Base-by-base conservation (phyloP, 345 rosid species). In the Eucalyptus sp. region DNA sequence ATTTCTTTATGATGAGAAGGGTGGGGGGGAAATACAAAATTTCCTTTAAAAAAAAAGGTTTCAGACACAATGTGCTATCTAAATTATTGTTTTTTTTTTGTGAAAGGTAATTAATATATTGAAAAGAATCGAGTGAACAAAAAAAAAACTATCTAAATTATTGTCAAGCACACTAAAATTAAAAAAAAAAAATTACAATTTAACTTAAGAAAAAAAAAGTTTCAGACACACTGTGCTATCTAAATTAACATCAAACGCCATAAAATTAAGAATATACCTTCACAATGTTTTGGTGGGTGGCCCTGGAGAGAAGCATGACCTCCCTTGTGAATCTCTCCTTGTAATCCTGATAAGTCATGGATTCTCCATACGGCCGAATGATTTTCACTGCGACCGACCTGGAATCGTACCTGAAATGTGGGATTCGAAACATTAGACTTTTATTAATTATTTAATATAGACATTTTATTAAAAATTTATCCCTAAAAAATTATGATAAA, bases 311-410 rank as follows among this genome's bases (percentile, higher is more conserved):
- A 87, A 93, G 24, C n/a, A 89, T 22, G 86, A 96, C 96, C 91
- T 96, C 97, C 85, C 93, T 93, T 89, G 91, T 92, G 86, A 96
- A 95, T 46, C 58, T 90, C 89, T 88, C 89, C 89, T 94, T 94
- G 79, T 89, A 91, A 10, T 90, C 89, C 50, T 71, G 88, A 86
- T 85, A 18, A 37, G 83, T 71, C 83, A 41, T 31, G 29, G 58
- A 50, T 85, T 85, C 54, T 49, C 56, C 51, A 31, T 49, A 31
- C 17, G 51, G 87, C 51, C 41, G 56, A 27, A 49, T 49, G 56
- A 46, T 49, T 49, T 85, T 46, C 87, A 50, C 87, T 7, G 58
- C 58, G 87, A 85, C 51, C 50, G 58, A 85, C 58, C 20, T 85
- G 43, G 87, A 85, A 46, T 85, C 48, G 84, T 76, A 76, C 84